These are phyloP conservation scores for Myxozyma mucilagina DNA, from an alignment of 805 yeast genomes.

Conservation along the genomic window DNA sequence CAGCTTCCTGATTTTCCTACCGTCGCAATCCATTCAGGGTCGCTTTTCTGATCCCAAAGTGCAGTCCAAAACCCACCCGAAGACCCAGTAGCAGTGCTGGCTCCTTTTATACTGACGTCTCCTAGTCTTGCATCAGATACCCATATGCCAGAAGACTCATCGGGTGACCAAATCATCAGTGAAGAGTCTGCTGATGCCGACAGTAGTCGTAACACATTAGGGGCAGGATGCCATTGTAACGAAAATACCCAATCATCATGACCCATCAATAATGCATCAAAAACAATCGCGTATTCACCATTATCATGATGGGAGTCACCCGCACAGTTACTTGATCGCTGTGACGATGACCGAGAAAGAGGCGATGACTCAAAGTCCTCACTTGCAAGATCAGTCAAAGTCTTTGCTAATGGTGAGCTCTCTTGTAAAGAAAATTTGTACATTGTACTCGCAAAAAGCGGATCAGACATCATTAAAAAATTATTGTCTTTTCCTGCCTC, in stretches of 20 bases:
- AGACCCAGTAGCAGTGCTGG: conserved; percentile 97
- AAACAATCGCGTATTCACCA: conserved; percentile 52
- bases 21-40: conserved; percentile 55
- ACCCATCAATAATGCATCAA: conserved; percentile 94
- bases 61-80: conserved; percentile 71
- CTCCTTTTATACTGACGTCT: conserved; percentile 92
- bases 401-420: background rate
- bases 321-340: background rate
- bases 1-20: conserved; percentile 93
- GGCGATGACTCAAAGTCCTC: background rate
- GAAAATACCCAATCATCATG: conserved; percentile 98
- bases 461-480: conserved; percentile 18
- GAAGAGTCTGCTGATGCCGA: conserved; percentile 94
- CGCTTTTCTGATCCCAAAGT: conserved; percentile 57
- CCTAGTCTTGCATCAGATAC: conserved; percentile 78
- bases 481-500: conserved; percentile 1
- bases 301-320: conserved; percentile 35
- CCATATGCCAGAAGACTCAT: conserved; percentile 86
- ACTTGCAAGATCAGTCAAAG: background rate
- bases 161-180: conserved; percentile 92
- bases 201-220: conserved; percentile 55
- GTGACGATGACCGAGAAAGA: background rate
- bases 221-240: conserved; percentile 72
- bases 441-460: conserved; percentile 18
- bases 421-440: conserved; percentile 13